Evolutionary conservation across 768 basidiomycete species (phyloP).

Genomic region (Pilatotrama ljubarskyi): DNA sequence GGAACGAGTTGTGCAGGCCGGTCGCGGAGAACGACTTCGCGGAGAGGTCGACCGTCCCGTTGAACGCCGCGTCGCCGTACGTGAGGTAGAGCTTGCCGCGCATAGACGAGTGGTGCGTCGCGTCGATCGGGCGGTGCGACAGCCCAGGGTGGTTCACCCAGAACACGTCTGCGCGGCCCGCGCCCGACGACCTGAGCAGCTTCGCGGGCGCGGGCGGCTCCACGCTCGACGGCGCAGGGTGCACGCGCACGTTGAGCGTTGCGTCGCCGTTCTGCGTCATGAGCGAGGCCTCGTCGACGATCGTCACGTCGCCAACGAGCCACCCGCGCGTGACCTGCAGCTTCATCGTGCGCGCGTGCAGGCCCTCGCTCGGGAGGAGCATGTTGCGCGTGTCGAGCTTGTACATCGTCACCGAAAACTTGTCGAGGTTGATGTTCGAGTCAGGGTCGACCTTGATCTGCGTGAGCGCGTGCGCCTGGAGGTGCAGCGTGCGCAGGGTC

Average conservation of each 20-base stretch:
- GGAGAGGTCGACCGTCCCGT: slow-evolving; percentile 46
- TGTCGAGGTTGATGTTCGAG: slow-evolving; percentile 43
- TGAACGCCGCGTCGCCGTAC: slow-evolving; percentile 52
- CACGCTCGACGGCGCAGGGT: slow-evolving; percentile 38
- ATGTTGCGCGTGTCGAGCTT: slow-evolving; percentile 41
- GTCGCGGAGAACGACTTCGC: slow-evolving; percentile 38
- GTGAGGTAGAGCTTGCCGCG: slow-evolving; percentile 58
- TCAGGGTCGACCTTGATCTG: slow-evolving; percentile 53
- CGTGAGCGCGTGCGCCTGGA: slow-evolving; percentile 43
- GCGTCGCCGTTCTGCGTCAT: slow-evolving; percentile 53
- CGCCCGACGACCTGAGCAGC: slow-evolving; percentile 51
- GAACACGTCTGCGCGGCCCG: slow-evolving; percentile 53
- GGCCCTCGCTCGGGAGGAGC: slow-evolving; percentile 43
- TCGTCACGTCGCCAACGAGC: slow-evolving; percentile 56
- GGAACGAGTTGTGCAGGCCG: slow-evolving; percentile 26
- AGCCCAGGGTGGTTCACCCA: slow-evolving; percentile 41
- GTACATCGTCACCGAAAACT: slow-evolving; percentile 47
- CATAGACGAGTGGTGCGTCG: slow-evolving; percentile 46
- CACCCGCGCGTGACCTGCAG: slow-evolving; percentile 55
- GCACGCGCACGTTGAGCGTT: slow-evolving; percentile 47
- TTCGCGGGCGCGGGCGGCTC: slow-evolving; percentile 38
- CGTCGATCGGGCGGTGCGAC: slow-evolving; percentile 49
- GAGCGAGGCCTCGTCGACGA: slow-evolving; percentile 43
- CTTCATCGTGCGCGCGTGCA: slow-evolving; percentile 40
- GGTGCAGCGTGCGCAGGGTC: slow-evolving; percentile 46